Base-by-base conservation (phyloP, 139 green algal species). In the Protoeuglena noctilucae region DNA sequence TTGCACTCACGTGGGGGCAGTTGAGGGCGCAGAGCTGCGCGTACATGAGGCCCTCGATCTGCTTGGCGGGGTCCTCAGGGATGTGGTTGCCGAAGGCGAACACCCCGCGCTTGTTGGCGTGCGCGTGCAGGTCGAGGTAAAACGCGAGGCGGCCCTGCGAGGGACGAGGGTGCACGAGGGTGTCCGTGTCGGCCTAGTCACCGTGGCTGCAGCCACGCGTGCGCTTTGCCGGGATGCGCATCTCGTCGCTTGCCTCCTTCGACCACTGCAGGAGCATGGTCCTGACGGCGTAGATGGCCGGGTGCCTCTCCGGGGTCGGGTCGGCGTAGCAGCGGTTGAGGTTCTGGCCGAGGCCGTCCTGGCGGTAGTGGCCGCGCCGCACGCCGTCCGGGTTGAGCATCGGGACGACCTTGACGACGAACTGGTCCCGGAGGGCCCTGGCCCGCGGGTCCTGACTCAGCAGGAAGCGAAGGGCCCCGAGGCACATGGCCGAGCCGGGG, bases 351-450 rank as follows among this genome's bases (percentile, higher is more conserved):
- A 66, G 57, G 22, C 64, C 72, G 66, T 79, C 71, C 2, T 51
- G 62, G 23, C 75, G 68, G 68, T 76, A 83, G 68, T 71, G 64
- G 29, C 75, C 75, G 23, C 56, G 46, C 28, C 64, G 58, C 23
- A 79, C 75, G 17, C 75, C 75, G 57, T 83, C 75, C 4, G 75
- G 71, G 46, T 83, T 83, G 23, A 83, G 61, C 0, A 78, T 53
- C 1, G 75, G 75, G 31, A 83, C 68, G n/a, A 79, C 56, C 58
- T 79, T 74, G 68, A 83, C 78, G 39, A 83, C 75, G 54, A 72
- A 83, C 3, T 48, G 27, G 24, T 57, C 54, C 16, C 75, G 64
- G 48, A 76, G 58, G 21, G 62, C 67, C 0, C 51, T 61, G 0
- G 71, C 75, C 5, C 71, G 66, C 12, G 64, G 49, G 64, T 79